Percentiles rank a stretch among this genome's conserved stretches.
phyloP scores from a whole-genome alignment of 2,329 filamentous ascomycete species.

The Colletotrichum simmondsii region DNA sequence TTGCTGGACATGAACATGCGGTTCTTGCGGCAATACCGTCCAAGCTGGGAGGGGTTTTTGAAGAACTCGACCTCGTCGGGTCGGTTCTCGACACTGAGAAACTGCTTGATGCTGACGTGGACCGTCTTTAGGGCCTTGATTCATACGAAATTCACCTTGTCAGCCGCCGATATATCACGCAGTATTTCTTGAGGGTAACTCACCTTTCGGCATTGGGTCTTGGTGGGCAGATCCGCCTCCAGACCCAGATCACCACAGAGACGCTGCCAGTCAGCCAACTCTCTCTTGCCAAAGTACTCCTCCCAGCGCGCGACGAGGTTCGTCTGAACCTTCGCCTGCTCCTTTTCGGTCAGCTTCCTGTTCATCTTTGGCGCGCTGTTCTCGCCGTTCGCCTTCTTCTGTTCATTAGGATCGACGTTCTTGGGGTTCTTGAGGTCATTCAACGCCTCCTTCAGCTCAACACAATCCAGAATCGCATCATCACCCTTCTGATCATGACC shows the following conservation, averaged over 20 bases:
- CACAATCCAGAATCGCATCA: not conserved
- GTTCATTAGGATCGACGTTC: not conserved
- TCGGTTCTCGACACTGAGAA: conserved; percentile 49
- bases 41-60: conserved; percentile 43
- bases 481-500: not conserved
- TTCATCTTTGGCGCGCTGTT: not conserved
- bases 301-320: conserved; percentile 37
- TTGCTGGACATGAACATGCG: conserved; percentile 58
- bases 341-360: conserved; percentile 4
- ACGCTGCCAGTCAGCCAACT: conserved; percentile 55
- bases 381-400: not conserved
- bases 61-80: conserved; percentile 46
- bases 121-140: conserved; percentile 55
- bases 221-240: conserved; percentile 49
- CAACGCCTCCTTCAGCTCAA: not conserved
- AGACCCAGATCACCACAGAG: conserved; percentile 58
- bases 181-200: conserved; percentile 4
- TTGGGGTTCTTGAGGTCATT: not conserved
- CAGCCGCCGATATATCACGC: not conserved
- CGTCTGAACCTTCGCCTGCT: not conserved
- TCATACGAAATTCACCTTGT: not conserved
- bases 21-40: conserved; percentile 46
- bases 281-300: conserved; percentile 43
- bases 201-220: conserved; percentile 58
- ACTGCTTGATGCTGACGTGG: conserved; percentile 62